Conservation (phyloP, 164 flowering plant species). For the Cinnamomum micranthum region DNA sequence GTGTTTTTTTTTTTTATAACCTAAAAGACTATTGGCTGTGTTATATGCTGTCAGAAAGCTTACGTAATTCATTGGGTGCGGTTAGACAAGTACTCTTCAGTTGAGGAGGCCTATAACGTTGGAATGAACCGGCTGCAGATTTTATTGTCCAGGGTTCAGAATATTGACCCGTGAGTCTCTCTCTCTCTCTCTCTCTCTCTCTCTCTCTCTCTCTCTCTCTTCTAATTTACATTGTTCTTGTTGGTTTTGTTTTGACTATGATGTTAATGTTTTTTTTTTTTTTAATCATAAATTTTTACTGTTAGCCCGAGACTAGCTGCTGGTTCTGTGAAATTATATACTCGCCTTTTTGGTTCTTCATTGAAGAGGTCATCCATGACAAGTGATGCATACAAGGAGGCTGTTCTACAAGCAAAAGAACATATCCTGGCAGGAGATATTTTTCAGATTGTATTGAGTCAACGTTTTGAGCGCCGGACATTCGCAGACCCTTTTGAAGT, state of each 20-base stretch:
- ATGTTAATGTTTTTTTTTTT: background rate
- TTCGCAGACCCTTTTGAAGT: constrained; percentile 96
- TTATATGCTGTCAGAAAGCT: constrained; percentile 58
- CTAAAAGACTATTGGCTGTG: constrained; percentile 2
- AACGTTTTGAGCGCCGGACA: constrained; percentile 88
- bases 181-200: constrained; percentile 4
- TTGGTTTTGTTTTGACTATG: background rate
- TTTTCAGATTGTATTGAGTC: constrained; percentile 92
- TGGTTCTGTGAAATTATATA: constrained; percentile 56
- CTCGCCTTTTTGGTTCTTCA: constrained; percentile 61
- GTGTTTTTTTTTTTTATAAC: background rate
- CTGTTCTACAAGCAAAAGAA: constrained; percentile 79
- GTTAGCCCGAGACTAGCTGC: constrained; percentile 70
- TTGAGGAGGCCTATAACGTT: constrained; percentile 63
- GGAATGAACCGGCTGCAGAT: constrained; percentile 61
- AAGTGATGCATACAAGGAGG: constrained; percentile 67
- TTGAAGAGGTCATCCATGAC: constrained; percentile 67
- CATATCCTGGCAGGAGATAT: constrained; percentile 94
- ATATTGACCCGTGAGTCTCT: constrained; percentile 56
- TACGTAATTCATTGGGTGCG: constrained; percentile 89
- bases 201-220: background rate
- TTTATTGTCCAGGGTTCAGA: constrained; percentile 63
- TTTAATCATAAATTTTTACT: constrained; percentile 15
- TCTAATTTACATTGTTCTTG: background rate
- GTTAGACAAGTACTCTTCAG: constrained; percentile 58